Evolutionary conservation across 1,284 basidiomycete species (phyloP).

Genomic region (Irpex lacteus): DNA sequence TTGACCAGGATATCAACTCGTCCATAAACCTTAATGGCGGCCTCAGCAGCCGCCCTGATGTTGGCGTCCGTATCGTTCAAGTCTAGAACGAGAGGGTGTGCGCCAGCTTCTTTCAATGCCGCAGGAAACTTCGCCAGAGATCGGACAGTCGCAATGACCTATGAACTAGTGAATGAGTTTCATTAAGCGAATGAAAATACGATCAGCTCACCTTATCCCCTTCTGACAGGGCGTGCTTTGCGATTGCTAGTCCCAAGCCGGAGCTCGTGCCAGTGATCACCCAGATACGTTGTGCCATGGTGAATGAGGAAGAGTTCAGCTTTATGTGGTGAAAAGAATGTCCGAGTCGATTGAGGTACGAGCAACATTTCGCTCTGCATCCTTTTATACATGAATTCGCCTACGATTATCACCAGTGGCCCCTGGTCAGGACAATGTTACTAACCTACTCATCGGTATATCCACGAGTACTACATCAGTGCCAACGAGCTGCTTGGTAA

Average conservation of each 20-base stretch:
- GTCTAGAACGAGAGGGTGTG: constrained; percentile 22
- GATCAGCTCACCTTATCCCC: constrained; percentile 23
- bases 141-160: constrained; percentile 28
- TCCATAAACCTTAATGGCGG: constrained; percentile 18
- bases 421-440: too few species aligned
- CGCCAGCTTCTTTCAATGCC: constrained; percentile 11
- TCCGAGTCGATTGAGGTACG: too few species aligned
- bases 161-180: neutral
- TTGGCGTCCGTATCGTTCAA: constrained; percentile 22
- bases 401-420: too few species aligned
- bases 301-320: neutral
- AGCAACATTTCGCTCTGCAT: too few species aligned
- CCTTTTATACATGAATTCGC: too few species aligned
- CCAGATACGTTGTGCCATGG: constrained; percentile 19
- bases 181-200: neutral
- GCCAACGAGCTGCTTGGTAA: too few species aligned
- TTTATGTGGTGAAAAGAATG: too few species aligned
- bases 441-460: too few species aligned
- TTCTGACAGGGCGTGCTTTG: constrained; percentile 22
- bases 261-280: constrained; percentile 31
- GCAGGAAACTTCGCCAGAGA: constrained; percentile 20
- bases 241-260: constrained; percentile 27
- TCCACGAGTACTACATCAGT: too few species aligned
- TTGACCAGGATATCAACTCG: constrained; percentile 21
- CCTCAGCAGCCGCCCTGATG: constrained; percentile 18